phyloP scores from a whole-genome alignment of 2,329 filamentous ascomycete genomes.

The Herpotrichia juniperi region DNA sequence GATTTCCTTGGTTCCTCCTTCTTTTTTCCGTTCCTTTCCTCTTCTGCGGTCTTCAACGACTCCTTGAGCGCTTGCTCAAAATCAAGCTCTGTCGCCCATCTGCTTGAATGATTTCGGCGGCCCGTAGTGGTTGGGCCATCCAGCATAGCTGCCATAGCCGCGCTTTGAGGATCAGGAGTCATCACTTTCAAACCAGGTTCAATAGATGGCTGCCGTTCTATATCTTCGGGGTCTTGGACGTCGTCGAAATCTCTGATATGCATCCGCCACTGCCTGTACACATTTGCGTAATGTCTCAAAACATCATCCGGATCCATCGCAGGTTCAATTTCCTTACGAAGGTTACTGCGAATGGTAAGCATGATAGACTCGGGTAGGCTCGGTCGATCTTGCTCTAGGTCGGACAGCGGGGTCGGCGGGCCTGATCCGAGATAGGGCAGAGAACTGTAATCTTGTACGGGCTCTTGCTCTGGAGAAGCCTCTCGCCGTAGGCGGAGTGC shows the following conservation, averaged over 20 bases:
- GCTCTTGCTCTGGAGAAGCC: constrained; percentile 39
- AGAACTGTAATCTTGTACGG: constrained; percentile 48
- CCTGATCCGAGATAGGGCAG: constrained; percentile 55
- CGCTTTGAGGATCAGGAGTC: constrained; percentile 54
- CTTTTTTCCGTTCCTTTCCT: constrained; percentile 72
- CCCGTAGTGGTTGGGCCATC: constrained; percentile 35
- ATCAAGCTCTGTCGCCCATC: constrained; percentile 68
- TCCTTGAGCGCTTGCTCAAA: constrained; percentile 74
- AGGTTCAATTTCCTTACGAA: constrained; percentile 42
- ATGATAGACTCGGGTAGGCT: constrained; percentile 42
- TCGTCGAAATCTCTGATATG: constrained; percentile 50
- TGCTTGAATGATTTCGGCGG: constrained; percentile 37
- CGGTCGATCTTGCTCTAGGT: constrained; percentile 48
- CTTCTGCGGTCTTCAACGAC: constrained; percentile 70
- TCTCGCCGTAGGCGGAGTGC: constrained; percentile 38
- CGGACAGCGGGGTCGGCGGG: constrained; percentile 51
- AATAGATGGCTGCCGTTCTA: constrained; percentile 41
- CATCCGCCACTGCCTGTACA: constrained; percentile 50
- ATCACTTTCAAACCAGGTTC: constrained; percentile 42
- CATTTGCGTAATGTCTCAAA: constrained; percentile 42
- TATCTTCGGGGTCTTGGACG: constrained; percentile 46
- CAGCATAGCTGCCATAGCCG: constrained; percentile 32
- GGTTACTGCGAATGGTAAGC: constrained; percentile 40
- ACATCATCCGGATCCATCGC: constrained; percentile 33
- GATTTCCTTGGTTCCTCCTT: constrained; percentile 65